Evolutionary conservation across 2,329 filamentous ascomycete species (phyloP), one percentile per base, ranked within the genome.

Genomic region (Verticillium klebahnii): DNA sequence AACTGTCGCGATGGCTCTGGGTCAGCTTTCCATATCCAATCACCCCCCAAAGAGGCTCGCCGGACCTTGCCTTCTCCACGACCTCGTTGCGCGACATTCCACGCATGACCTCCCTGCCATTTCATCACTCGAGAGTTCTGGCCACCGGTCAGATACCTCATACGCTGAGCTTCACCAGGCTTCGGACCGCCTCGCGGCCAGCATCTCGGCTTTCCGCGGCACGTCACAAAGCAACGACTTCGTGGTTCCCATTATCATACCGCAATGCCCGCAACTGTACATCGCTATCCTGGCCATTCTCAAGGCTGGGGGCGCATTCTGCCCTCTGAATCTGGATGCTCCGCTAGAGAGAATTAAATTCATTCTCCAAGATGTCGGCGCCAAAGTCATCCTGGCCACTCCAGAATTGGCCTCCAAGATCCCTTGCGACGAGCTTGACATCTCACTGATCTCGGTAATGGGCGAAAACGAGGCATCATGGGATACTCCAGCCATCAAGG

Each of bases 231-330:
- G 62, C 32, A 29, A 2, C 23, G 56, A 45, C 23, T 66, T 66
- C 19, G 75, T 96, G 39, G 81, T 97, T 40, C 93, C 93, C 0
- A 77, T 97, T 2, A 81, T 96, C 23, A 75, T 96, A 17, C 88
- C 89, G 2, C 93, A 97, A 75, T 90, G 85, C 15, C 86, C 89
- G 11, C 82, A 88, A 56, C 81, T 97, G 29, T 97, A 97, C 73
- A 82, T 95, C 61, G 82, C 91, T 1, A 84, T 91, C 64, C 74
- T 97, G 55, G 92, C 89, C 3, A 85, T 94, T 60, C 79, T 97
- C 56, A 93, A 93, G 73, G 87, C 88, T 14, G 93, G 93, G 7
- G 91, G 85, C 39, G 92, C 92, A 0, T 97, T 97, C 69, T 97
- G 93, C 67, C 93, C 93, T 0, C 77, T 97, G 61, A 89, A 89